phyloP scores from a whole-genome alignment of 2,329 filamentous ascomycete genomes.

The Zymoseptoria passerinii region DNA sequence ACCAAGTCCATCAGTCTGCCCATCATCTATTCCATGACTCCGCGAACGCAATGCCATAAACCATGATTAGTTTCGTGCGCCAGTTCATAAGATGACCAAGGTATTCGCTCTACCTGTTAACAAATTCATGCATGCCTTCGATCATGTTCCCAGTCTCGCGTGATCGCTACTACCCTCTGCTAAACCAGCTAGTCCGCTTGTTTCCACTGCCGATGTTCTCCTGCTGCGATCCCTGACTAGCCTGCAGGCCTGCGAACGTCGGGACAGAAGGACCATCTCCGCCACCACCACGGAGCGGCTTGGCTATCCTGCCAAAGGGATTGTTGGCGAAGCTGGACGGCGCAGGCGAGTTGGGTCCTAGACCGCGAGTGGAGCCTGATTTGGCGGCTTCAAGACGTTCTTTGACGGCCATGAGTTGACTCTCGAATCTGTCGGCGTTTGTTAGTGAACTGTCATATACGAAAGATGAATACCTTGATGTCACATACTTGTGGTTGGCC shows the following conservation, averaged over 20 bases:
- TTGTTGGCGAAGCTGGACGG: conserved; percentile 50
- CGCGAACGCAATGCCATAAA: too few relatives aligned
- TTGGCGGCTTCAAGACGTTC: conserved; percentile 95
- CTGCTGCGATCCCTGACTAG: conserved; percentile 12
- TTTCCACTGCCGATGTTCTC: conserved; percentile 40
- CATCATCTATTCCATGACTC: too few relatives aligned
- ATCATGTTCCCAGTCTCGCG: background rate
- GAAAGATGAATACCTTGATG: background rate
- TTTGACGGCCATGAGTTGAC: conserved; percentile 93
- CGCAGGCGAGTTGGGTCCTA: conserved; percentile 51
- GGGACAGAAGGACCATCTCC: conserved; percentile 34
- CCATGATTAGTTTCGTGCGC: background rate
- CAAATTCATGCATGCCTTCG: background rate
- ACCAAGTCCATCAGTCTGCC: background rate
- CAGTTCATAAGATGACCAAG: background rate
- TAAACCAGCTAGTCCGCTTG: conserved; percentile 66
- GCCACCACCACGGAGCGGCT: conserved; percentile 53
- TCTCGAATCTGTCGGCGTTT: conserved; percentile 67
- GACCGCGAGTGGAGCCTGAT: conserved; percentile 76
- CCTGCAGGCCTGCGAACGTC: conserved; percentile 36
- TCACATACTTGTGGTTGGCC: conserved; percentile 85
- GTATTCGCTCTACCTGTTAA: background rate
- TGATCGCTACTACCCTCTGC: background rate
- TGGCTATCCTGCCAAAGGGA: conserved; percentile 60
- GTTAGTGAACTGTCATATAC: conserved; percentile 1